Evolutionary conservation across 2,329 filamentous ascomycete genomes (phyloP).

Genomic region (Fusarium nelsonii): DNA sequence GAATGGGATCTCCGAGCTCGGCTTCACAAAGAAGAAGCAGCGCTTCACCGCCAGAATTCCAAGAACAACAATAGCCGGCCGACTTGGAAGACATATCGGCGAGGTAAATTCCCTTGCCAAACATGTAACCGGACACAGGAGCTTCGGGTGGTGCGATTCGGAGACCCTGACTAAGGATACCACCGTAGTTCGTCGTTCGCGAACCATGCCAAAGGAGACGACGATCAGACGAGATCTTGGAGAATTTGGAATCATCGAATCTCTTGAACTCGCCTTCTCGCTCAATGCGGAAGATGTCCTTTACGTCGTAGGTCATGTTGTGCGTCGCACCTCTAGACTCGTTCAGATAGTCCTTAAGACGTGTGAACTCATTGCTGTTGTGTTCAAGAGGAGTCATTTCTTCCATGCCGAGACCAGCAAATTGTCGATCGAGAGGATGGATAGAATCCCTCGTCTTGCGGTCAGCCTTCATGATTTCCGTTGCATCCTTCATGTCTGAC

Average conservation of each 20-base stretch:
- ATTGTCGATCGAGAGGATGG: conserved; percentile 79
- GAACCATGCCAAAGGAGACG: conserved; percentile 91
- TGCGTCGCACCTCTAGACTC: conserved; percentile 78
- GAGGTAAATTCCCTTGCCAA: conserved; percentile 89
- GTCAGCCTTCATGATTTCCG: conserved; percentile 79
- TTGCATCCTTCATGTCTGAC: conserved; percentile 86
- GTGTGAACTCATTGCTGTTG: conserved; percentile 70
- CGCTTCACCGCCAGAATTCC: conserved; percentile 74
- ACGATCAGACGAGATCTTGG: conserved; percentile 71
- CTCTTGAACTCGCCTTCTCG: conserved; percentile 78
- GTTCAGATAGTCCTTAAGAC: conserved; percentile 75
- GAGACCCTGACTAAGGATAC: conserved; percentile 87
- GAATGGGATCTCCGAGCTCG: conserved; percentile 78
- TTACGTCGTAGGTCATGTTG: conserved; percentile 67
- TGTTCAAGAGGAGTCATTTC: conserved; percentile 80
- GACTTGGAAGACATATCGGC: conserved; percentile 88
- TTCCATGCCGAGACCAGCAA: conserved; percentile 75
- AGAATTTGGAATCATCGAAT: conserved; percentile 69
- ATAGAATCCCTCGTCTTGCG: conserved; percentile 62
- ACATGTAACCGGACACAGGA: conserved; percentile 85
- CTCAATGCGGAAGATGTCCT: conserved; percentile 86
- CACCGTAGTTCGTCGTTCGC: conserved; percentile 84
- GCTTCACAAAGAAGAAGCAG: conserved; percentile 87
- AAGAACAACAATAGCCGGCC: conserved; percentile 78
- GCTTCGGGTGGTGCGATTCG: conserved; percentile 91